Evolutionary conservation across 257 asterid species (phyloP), one percentile per base, ranked within the genome.

Genomic region (Parsonsia alboflavescens): DNA sequence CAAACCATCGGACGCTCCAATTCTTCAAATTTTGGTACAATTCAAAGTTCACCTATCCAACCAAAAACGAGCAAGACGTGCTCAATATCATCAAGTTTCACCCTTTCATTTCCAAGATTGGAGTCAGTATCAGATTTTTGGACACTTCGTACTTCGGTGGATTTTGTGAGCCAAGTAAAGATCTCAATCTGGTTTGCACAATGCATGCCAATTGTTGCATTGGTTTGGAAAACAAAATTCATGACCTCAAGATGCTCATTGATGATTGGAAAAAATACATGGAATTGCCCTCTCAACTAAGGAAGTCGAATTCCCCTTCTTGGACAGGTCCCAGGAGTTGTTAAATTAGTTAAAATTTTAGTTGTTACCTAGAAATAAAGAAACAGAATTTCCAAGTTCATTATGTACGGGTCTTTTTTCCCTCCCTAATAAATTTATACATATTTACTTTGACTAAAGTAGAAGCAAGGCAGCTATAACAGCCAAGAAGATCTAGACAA

Each of bases 181-280:
- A 90, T 75, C 69, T 88, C 12, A 85, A 88, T 70, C 44, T 46
- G 45, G 93, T 80, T 2, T 53, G 85, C 61, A 90, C 96, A 12
- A 84, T 90, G 89, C 96, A 88, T 41, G 96, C 96, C 1, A 90
- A 90, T 69, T 90, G 96, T 75, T 88, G 96, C 58, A 42, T 80
- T 22, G 91, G 91, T 30, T 16, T 90, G 63, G 89, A 49, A 0
- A 81, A 81, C 68, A 90, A 90, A 84, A 77, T 88, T 57, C 90
- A 88, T 68, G 93, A 85, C 69, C 76, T 90, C 19, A 82, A 72
- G 17, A 77, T 85, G 76, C 73, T 80, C 70, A 74, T 90, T 42
- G 78, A 84, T 33, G 90, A 86, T 58, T 88, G 96, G 96, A 86
- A 78, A 42, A 80, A 46, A 22, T 89, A 83, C 46, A 62, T 64